Evolutionary conservation across 306 rosid genomes (phyloP).

Genomic region (Acmispon strigosus): DNA sequence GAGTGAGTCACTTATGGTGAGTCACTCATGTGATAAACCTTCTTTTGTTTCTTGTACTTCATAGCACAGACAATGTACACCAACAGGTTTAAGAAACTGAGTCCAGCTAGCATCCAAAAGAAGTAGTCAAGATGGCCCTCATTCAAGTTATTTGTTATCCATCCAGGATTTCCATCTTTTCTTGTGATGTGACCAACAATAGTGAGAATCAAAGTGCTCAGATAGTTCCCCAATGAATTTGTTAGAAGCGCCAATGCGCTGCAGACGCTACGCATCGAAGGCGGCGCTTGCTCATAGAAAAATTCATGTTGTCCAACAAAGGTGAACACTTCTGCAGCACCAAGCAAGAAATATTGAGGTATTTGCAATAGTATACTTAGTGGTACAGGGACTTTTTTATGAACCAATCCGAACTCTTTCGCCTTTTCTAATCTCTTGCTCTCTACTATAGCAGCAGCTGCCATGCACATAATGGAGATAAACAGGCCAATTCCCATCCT

Average conservation of each 20-base stretch:
- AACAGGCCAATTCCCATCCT: slow-evolving; percentile 88
- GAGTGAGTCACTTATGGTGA: not conserved
- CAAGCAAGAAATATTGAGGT: slow-evolving; percentile 79
- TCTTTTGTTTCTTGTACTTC: slow-evolving; percentile 48
- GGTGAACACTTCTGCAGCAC: slow-evolving; percentile 73
- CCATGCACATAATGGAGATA: slow-evolving; percentile 72
- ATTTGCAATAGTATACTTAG: slow-evolving; percentile 69
- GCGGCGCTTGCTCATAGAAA: slow-evolving; percentile 83
- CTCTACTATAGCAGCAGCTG: slow-evolving; percentile 72
- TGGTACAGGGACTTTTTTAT: slow-evolving; percentile 53
- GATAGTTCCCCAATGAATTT: slow-evolving; percentile 60
- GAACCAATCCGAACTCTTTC: slow-evolving; percentile 42
- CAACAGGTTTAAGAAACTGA: slow-evolving; percentile 59
- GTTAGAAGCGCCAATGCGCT: slow-evolving; percentile 79
- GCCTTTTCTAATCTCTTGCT: slow-evolving; percentile 49
- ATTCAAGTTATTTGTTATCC: slow-evolving; percentile 73
- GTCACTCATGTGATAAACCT: slow-evolving; percentile 27
- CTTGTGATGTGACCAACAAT: slow-evolving; percentile 55
- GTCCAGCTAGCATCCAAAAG: slow-evolving; percentile 76
- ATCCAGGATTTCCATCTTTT: slow-evolving; percentile 44
- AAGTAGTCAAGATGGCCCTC: slow-evolving; percentile 69
- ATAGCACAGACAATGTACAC: slow-evolving; percentile 47
- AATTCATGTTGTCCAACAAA: slow-evolving; percentile 83
- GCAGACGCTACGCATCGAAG: slow-evolving; percentile 78
- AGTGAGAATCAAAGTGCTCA: slow-evolving; percentile 64